phyloP scores from a whole-genome alignment of 768 basidiomycete genomes.

The Glaciozyma martinii region DNA sequence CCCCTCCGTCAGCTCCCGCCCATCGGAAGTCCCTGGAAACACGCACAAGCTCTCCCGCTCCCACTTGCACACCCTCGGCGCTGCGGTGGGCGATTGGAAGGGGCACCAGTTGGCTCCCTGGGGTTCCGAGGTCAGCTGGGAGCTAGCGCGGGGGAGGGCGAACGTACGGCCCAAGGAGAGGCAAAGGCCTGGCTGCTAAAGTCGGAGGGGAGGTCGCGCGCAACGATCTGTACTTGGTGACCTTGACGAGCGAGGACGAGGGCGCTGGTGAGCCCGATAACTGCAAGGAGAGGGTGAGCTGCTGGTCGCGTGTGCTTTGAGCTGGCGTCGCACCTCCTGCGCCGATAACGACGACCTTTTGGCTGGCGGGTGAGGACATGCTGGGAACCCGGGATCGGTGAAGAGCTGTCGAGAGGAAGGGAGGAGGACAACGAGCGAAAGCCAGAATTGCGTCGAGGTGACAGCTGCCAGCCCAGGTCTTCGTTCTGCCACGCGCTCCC shows the following conservation, averaged over 20 bases:
- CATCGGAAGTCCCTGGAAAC: background rate
- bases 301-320: background rate
- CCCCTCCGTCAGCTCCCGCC: background rate
- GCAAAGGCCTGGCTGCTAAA: constrained; percentile 35
- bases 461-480: too few species aligned
- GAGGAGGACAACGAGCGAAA: too few species aligned
- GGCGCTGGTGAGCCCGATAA: constrained; percentile 39
- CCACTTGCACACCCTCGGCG: constrained; percentile 14
- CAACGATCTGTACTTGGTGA: constrained; percentile 35
- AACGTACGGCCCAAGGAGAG: constrained; percentile 40
- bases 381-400: background rate
- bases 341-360: background rate
- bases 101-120: constrained; percentile 40
- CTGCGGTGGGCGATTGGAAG: constrained; percentile 28
- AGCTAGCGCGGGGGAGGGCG: background rate
- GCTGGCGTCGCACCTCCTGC: background rate
- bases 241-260: constrained; percentile 35
- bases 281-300: constrained; percentile 8
- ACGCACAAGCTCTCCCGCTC: constrained; percentile 21
- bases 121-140: background rate
- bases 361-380: background rate
- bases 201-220: constrained; percentile 40
- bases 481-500: too few species aligned
- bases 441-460: too few species aligned
- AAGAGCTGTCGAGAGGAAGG: background rate